Evolutionary conservation across 495 filamentous ascomycete species (phyloP).

Genomic region (Hypomontagnella monticulosa): DNA sequence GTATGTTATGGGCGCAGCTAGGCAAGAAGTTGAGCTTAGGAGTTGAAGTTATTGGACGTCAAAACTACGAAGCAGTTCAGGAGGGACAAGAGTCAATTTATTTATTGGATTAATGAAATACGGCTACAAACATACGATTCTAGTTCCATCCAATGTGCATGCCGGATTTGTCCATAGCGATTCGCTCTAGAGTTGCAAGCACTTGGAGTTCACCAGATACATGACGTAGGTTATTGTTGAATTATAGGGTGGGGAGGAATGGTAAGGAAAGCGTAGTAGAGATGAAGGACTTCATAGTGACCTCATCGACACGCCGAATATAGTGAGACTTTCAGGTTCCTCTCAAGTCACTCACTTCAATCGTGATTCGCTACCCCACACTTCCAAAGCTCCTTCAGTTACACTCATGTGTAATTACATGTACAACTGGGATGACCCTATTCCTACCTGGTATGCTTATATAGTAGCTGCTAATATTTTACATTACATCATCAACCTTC

Average conservation of each 20-base stretch:
- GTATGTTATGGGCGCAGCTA: neutral
- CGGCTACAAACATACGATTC: conserved; percentile 29
- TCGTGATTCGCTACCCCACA: conserved; percentile 20
- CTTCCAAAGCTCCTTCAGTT: conserved; percentile 9
- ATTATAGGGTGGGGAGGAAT: conserved; percentile 24
- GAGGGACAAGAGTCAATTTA: conserved; percentile 19
- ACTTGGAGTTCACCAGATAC: conserved; percentile 40
- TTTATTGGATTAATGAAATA: conserved; percentile 22
- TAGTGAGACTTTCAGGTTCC: conserved; percentile 1
- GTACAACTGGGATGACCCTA: conserved; percentile 16
- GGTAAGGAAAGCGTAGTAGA: conserved; percentile 18
- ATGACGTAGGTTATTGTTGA: conserved; percentile 38
- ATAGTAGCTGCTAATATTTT: neutral
- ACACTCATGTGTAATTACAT: conserved; percentile 13
- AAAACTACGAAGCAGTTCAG: conserved; percentile 2
- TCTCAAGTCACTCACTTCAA: conserved; percentile 19
- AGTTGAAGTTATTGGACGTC: conserved; percentile 26
- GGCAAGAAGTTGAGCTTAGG: conserved; percentile 20
- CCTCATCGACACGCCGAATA: neutral
- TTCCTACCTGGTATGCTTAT: conserved; percentile 3
- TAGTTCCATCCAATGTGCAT: conserved; percentile 19
- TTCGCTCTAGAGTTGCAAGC: conserved; percentile 30
- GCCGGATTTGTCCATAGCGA: conserved; percentile 12
- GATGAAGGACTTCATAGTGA: conserved; percentile 24
- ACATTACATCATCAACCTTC: conserved; percentile 36